A percentile compares a stretch with the other conserved stretches of the same genome.
Evolutionary conservation across 306 rosid genomes (phyloP).

Genomic region (Carpinus viminea): DNA sequence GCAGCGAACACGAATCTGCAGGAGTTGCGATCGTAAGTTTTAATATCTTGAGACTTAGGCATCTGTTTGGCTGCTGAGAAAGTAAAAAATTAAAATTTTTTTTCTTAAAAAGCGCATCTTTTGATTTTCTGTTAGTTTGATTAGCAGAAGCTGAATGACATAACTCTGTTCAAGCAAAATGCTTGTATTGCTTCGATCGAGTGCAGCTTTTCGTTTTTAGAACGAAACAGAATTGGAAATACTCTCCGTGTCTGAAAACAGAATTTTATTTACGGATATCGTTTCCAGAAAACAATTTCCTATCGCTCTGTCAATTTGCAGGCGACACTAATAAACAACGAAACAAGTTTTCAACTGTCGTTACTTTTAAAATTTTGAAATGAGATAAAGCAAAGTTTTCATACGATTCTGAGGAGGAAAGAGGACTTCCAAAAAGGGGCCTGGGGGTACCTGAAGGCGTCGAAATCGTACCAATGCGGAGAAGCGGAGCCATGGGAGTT

Average conservation of each 20-base stretch:
- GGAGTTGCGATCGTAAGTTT: neutral
- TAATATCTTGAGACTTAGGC: neutral
- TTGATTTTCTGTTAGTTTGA: neutral
- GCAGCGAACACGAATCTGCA: slow-evolving; percentile 88
- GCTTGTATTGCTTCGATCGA: neutral
- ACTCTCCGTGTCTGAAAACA: neutral
- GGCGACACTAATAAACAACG: no score
- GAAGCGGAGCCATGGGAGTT: slow-evolving; percentile 55
- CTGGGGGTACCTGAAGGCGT: slow-evolving; percentile 74
- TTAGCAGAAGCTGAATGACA: neutral
- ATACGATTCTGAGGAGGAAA: neutral
- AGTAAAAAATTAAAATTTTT: neutral
- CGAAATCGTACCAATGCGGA: slow-evolving; percentile 84
- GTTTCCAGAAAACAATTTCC: neutral
- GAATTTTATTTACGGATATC: neutral
- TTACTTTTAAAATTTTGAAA: neutral
- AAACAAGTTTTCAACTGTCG: no score
- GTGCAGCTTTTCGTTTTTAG: neutral
- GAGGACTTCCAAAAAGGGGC: neutral
- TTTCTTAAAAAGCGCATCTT: neutral
- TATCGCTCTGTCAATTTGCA: neutral
- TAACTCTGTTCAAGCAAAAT: neutral
- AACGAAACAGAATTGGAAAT: neutral
- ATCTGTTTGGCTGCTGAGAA: slow-evolving; percentile 20
- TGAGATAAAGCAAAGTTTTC: neutral